Evolutionary conservation across 257 asterid genomes (phyloP), one percentile per base, ranked within the genome.

Genomic region (Solanum corneliomulleri): DNA sequence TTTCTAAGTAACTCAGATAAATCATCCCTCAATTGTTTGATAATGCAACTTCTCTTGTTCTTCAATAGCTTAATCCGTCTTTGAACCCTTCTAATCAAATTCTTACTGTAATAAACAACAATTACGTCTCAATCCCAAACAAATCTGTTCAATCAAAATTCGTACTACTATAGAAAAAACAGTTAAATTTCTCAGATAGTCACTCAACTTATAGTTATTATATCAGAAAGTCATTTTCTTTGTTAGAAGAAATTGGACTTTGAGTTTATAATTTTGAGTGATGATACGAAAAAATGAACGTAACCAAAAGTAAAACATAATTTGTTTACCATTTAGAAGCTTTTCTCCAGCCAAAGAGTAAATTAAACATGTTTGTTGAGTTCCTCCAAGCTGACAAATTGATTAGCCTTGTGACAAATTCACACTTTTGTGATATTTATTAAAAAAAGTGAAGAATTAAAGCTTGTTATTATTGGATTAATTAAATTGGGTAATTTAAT

Each of bases 261-360:
- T 23, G 70, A 23, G 31, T 4, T 62, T 23, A 62, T n/a, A 60
- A 21, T 6, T 60, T 23, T 23, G 2, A 23, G 29, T 10, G 27
- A 62, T 2, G 8, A 62, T 62, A 4, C 8, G 29, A 62, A 8
- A 8, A 62, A 62, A 62, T 62, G 27, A 62, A 66, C 44, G 4
- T 29, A 31, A 81, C 11, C 12, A 23, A 18, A 44, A 71, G 41
- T 6, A 66, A 20, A n/a, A 25, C 39, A 84, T 8, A 84, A 66
- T 8, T 39, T 39, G 37, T 11, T 39, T 86, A 96, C 99, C 98
- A 96, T 92, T 95, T 96, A 7, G 98, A 92, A 86, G 98, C 98
- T 90, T 94, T 95, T 91, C 95, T 92, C 98, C 99, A 96, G 15
- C 99, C 96, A 82, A 95, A 94, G 5, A 96, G 87, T 86, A 92